Conservation (phyloP, 176 grass and related monocot genomes). For the Cymbopogon citratus region DNA sequence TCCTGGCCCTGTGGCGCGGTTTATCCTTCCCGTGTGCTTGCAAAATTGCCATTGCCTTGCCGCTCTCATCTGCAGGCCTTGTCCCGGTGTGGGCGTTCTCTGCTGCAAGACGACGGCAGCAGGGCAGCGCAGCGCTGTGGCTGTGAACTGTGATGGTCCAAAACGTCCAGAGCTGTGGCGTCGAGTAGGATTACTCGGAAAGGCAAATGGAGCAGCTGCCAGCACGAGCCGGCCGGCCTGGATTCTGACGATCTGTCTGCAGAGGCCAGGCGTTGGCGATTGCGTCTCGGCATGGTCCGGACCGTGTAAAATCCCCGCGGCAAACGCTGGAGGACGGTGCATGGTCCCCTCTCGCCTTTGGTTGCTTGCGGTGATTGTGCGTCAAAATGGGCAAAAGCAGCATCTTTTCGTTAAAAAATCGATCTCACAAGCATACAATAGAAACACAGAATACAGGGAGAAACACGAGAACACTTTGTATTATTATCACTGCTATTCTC, state of each 20-base stretch:
- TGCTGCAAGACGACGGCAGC: neutral
- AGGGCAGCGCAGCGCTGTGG: neutral
- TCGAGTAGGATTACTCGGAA: too few relatives aligned
- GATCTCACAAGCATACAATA: too few relatives aligned
- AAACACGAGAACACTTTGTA: too few relatives aligned
- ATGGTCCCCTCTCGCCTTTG: neutral
- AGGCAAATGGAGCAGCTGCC: too few relatives aligned
- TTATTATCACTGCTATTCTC: too few relatives aligned
- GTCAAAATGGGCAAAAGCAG: neutral
- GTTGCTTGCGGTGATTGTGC: neutral
- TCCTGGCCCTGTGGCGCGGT: neutral
- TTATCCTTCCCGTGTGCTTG: neutral
- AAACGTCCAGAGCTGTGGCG: neutral
- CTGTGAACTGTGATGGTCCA: neutral
- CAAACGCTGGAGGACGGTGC: neutral
- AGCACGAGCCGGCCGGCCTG: neutral
- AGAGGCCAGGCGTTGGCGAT: neutral
- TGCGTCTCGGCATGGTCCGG: neutral
- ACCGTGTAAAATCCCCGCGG: neutral
- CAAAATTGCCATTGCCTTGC: neutral
- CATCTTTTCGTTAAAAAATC: too few relatives aligned
- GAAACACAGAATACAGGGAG: too few relatives aligned
- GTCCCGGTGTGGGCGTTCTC: neutral
- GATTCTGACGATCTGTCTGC: slow-evolving; percentile 1
- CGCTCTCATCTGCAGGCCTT: neutral